These are phyloP conservation scores for Ceratobasidium papillatum DNA, from an alignment of 1,284 basidiomycete species.

Conservation along the genomic window DNA sequence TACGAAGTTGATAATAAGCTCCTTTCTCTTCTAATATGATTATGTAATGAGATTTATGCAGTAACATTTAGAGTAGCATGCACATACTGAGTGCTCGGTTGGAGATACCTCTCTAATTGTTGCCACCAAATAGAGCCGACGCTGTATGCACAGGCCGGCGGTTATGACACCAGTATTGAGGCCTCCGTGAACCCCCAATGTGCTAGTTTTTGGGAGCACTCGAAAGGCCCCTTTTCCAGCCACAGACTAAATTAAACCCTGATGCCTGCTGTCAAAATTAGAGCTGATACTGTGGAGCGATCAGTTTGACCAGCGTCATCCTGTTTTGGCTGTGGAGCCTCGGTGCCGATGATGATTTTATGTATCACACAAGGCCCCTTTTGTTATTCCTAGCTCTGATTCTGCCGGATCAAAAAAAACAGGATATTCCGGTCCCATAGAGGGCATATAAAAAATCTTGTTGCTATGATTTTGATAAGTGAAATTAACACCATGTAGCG, in stretches of 20 bases:
- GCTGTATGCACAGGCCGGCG: background rate
- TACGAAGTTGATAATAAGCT: background rate
- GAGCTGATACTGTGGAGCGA: too few relatives aligned
- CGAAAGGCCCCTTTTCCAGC: too few relatives aligned
- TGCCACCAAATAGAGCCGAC: background rate
- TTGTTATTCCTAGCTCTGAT: too few relatives aligned
- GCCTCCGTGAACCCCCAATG: conserved; percentile 57
- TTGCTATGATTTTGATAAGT: conserved; percentile 56
- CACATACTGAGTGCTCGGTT: background rate
- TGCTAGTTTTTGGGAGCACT: too few relatives aligned
- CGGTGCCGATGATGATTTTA: too few relatives aligned
- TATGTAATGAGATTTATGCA: background rate
- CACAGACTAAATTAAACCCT: conserved; percentile 54
- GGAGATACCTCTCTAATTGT: background rate
- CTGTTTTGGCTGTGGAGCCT: too few relatives aligned
- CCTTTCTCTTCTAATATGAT: background rate
- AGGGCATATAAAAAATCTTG: conserved; percentile 53
- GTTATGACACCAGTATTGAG: too few relatives aligned
- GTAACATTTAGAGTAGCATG: background rate
- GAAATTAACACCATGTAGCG: conserved; percentile 52
- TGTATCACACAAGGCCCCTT: conserved; percentile 84
- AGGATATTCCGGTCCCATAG: too few relatives aligned
- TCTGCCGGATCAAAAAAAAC: too few relatives aligned
- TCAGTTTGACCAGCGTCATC: too few relatives aligned
- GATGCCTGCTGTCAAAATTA: conserved; percentile 49